Conservation (phyloP, 495 filamentous ascomycete species). For the Penicillium diatomitis region DNA sequence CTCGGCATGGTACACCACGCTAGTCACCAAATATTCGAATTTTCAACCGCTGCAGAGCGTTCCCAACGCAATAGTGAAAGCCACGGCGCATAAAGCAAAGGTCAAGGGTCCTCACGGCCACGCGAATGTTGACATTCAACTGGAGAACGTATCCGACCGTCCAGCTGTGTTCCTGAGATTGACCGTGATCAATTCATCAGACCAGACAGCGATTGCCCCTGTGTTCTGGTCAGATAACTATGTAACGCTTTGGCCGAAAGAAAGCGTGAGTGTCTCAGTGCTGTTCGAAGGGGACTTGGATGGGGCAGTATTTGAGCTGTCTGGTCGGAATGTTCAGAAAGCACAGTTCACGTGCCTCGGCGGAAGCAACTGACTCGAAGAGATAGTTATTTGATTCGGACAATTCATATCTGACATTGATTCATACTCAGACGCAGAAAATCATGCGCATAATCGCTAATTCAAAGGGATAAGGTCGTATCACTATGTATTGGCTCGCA, state of each 20-base stretch:
- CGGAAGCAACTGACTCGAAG: no score
- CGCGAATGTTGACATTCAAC: conserved; percentile 15
- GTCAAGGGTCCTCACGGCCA: background rate
- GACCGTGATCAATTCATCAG: conserved; percentile 29
- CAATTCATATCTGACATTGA: background rate
- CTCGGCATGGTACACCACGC: conserved; percentile 51
- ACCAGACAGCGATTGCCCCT: conserved; percentile 36
- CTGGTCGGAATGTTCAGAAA: conserved; percentile 1
- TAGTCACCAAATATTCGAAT: conserved; percentile 44
- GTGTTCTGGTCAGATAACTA: conserved; percentile 56
- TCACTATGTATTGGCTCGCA: no score
- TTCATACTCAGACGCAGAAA: background rate
- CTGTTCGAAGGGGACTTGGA: conserved; percentile 9
- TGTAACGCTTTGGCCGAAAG: conserved; percentile 49
- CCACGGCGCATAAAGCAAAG: conserved; percentile 5
- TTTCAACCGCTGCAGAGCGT: conserved; percentile 41
- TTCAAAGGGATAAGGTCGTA: background rate
- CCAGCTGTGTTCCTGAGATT: conserved; percentile 52
- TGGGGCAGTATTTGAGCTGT: background rate
- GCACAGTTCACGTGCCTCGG: background rate
- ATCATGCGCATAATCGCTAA: background rate
- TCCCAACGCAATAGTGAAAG: conserved; percentile 24
- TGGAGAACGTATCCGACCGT: conserved; percentile 43
- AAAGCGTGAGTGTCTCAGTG: conserved; percentile 32
- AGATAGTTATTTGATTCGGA: no score